Percentiles rank a stretch among this genome's conserved stretches.
Conservation (phyloP, 2,329 filamentous ascomycete species). For the Fusarium sp. region DNA sequence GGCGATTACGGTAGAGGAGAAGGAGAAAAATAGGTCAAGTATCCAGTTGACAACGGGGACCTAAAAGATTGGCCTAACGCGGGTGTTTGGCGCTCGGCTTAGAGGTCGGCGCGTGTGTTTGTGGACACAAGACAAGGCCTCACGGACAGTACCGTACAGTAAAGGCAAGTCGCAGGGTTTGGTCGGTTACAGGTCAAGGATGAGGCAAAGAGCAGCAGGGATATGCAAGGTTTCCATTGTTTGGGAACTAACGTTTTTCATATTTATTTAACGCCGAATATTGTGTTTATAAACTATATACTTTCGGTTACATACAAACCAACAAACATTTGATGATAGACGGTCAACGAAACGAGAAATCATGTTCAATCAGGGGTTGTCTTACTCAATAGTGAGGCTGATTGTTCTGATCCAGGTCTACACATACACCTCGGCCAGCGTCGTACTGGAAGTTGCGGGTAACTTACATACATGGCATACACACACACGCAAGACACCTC, state of each 20-base stretch:
- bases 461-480: conserved; percentile 5
- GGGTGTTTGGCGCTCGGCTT: conserved; percentile 40
- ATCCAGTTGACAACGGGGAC: conserved; percentile 21
- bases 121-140: conserved; percentile 38
- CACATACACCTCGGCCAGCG: conserved; percentile 2
- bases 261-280: background rate
- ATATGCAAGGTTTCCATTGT: conserved; percentile 16
- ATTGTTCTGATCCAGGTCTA: background rate
- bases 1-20: background rate
- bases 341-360: background rate
- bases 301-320: background rate
- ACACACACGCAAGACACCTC: conserved; percentile 22
- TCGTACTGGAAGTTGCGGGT: conserved; percentile 12
- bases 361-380: background rate
- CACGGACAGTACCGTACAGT: conserved; percentile 14
- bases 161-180: conserved; percentile 35
- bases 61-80: conserved; percentile 37
- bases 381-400: background rate
- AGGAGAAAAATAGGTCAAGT: conserved; percentile 1
- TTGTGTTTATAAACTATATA: background rate
- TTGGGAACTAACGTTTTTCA: conserved; percentile 18
- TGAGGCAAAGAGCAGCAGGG: conserved; percentile 23
- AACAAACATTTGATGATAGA: background rate
- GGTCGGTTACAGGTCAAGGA: conserved; percentile 39
- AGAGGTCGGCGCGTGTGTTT: conserved; percentile 36